Base-by-base conservation (phyloP, 2,329 filamentous ascomycete genomes). In the Colletotrichum salicis region DNA sequence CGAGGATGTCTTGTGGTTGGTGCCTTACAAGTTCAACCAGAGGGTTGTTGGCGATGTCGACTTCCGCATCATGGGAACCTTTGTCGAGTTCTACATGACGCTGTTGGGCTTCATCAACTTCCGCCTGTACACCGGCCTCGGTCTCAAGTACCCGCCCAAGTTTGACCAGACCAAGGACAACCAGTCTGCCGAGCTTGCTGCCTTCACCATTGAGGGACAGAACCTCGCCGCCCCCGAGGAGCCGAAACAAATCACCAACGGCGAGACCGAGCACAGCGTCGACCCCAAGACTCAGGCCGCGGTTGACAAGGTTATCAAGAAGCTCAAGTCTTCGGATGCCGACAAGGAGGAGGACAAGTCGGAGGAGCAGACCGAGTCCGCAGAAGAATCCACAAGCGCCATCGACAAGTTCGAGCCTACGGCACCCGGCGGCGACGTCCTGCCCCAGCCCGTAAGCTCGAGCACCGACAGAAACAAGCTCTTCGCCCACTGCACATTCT, bases 51-150 rank as follows among this genome's bases (percentile, higher is more conserved):
- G 93, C 70, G 96, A 99, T 82, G 93, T 99, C 75, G 96, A 99
- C 82, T 99, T 98, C 85, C 89, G 96, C 78, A 99, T 99, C 83
- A 99, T 99, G 96, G 96, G 94, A 71, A 99, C 96, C 5, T 99
- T 99, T 80, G 92, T 99, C 75, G 96, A 99, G 82, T 99, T 99
- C 82, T 99, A 99, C 86, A 97, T 97, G 78, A 98, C 96, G 5
- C 88, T 99, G 15, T 87, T 99, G 24, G 93, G 96, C 72, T 99
- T 99, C 79, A 91, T 98, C 84, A 98, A 99, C 87, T 99, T 95
- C 87, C 88, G 94, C 75, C 87, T 99, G 58, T 99, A 98, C 85
- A 97, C 95, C 1, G 92, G 94, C 0, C 87, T 97, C 74, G 96
- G 96, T 10, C 85, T 99, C 74, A 94, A 98, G 70, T 99, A 99